Percentiles rank a stretch among this genome's conserved stretches.
Conservation (phyloP, 1,284 basidiomycete species). For the Moesziomyces aphidis region DNA sequence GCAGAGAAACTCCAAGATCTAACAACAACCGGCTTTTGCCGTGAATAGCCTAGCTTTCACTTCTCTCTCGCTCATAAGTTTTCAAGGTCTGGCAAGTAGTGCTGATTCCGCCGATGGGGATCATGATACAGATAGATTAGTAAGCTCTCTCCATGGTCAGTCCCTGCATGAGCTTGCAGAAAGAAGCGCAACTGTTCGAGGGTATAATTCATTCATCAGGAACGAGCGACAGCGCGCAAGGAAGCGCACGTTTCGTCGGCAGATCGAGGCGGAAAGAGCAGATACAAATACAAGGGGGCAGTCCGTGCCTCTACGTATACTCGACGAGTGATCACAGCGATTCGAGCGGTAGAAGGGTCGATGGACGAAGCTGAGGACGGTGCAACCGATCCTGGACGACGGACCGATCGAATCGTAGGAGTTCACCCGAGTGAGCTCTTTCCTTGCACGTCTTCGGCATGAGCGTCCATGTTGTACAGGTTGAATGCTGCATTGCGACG, state of each 20-base stretch:
- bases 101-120: neutral
- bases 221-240: neutral
- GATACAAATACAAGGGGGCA: constrained; percentile 10
- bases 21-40: neutral
- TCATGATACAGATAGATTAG: no score
- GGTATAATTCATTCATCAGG: constrained; percentile 10
- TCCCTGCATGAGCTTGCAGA: neutral
- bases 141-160: neutral
- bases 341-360: no score
- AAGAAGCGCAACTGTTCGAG: neutral
- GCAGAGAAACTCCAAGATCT: neutral
- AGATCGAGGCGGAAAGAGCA: neutral
- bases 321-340: no score
- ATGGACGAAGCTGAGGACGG: no score
- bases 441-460: constrained; percentile 24
- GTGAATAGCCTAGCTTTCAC: neutral
- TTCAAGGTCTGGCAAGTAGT: no score
- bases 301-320: neutral
- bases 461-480: constrained; percentile 57
- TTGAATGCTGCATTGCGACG: constrained; percentile 65
- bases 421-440: constrained; percentile 11
- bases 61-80: neutral
- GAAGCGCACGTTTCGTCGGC: neutral
- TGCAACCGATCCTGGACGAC: neutral
- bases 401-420: no score